Evolutionary conservation across 2,329 filamentous ascomycete genomes (phyloP), one percentile per base, ranked within the genome.

Genomic region (Calonectria naviculata): DNA sequence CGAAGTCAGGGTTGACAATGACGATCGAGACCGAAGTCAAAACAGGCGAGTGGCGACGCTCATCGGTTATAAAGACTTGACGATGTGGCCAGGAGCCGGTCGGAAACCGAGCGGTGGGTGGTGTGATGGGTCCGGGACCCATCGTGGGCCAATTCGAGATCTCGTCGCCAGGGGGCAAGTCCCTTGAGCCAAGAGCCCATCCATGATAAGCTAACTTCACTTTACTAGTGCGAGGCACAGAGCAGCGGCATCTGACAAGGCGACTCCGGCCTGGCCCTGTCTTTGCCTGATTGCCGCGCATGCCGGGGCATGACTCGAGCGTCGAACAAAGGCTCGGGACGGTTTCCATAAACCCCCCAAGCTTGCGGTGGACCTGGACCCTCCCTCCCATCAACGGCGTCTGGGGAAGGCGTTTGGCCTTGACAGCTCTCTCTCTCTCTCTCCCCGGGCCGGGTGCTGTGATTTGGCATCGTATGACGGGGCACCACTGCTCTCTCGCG

Each of bases 41-140:
- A 38, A 38, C 24, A 21, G 54, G 67, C 41, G 66, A 76, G 77
- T 79, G 77, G 77, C 77, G 73, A 76, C 61, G 63, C 46, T 21
- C 63, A 70, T 73, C 71, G 75, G 77, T 78, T 79, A 78, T 79
- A 79, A 79, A 76, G 75, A 47, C 60, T 71, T 70, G 72, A 75
- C 54, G 72, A 76, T 72, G 71, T 74, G 72, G 63, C 52, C 58
- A 75, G 71, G 70, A 73, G 70, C 74, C 77, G 77, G 73, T 78
- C 77, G 77, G 77, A 79, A 65, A 72, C 77, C 77, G 77, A 78
- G 75, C 74, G 75, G 74, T 76, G 74, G 76, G 73, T 79, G 77
- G 77, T 76, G 75, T 76, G 77, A 79, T 78, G 77, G 77, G 73
- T 73, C 75, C 73, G 61, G 69, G 68, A 72, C 69, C 75, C 74